Evolutionary conservation across 495 filamentous ascomycete genomes (phyloP).

Genomic region (Hypoxylon intermedium): DNA sequence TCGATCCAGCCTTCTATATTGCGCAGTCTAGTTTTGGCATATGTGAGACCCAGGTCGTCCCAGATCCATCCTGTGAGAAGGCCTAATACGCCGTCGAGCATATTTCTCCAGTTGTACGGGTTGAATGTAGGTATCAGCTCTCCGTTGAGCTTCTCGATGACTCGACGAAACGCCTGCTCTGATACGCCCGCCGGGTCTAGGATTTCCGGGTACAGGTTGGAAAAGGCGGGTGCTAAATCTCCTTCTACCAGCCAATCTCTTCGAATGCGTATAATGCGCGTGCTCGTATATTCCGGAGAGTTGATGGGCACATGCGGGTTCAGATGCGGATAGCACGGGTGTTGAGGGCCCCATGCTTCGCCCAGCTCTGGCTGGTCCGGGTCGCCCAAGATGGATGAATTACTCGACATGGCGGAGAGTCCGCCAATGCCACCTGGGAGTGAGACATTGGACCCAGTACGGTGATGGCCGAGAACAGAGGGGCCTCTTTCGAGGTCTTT

Average conservation of each 20-base stretch:
- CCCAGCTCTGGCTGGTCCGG: slow-evolving; percentile 57
- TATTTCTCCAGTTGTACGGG: slow-evolving; percentile 72
- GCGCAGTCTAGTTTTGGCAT: slow-evolving; percentile 70
- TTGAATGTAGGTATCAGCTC: slow-evolving; percentile 74
- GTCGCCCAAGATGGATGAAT: slow-evolving; percentile 63
- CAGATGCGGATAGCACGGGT: slow-evolving; percentile 90
- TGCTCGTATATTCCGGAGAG: slow-evolving; percentile 74
- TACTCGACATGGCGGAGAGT: slow-evolving; percentile 55
- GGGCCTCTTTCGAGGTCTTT: slow-evolving; percentile 60
- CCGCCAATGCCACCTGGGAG: slow-evolving; percentile 53
- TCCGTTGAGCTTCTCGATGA: slow-evolving; percentile 79
- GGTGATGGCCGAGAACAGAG: slow-evolving; percentile 40
- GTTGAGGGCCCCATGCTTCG: slow-evolving; percentile 83
- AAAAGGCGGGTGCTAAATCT: slow-evolving; percentile 91
- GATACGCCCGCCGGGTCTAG: slow-evolving; percentile 80
- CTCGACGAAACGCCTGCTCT: slow-evolving; percentile 79
- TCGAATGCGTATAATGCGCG: slow-evolving; percentile 87
- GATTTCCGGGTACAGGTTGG: slow-evolving; percentile 94
- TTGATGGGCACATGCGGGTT: slow-evolving; percentile 88
- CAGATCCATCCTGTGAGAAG: slow-evolving; percentile 88
- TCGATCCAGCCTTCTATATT: slow-evolving; percentile 79
- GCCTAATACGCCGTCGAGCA: slow-evolving; percentile 77
- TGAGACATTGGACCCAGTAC: slow-evolving; percentile 49
- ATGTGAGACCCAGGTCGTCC: slow-evolving; percentile 83
- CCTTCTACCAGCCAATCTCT: slow-evolving; percentile 90